A percentile compares a stretch with the other conserved stretches of the same genome.
Evolutionary conservation across 208 protist species (phyloP).

Genomic region (Leishmania aethiopica): DNA sequence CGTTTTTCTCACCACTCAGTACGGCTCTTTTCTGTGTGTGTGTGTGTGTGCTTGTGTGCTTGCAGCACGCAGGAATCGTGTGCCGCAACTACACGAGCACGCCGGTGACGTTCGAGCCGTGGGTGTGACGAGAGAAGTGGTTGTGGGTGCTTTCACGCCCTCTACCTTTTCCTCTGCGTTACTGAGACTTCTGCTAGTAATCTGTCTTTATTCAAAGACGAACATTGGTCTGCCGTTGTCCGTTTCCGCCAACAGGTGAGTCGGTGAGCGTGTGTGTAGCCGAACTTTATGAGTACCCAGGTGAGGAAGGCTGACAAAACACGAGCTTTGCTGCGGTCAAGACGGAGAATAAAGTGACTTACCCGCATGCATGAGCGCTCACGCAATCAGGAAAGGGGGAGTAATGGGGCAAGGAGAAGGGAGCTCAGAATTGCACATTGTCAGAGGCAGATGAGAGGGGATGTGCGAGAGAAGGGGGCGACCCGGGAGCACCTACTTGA

Average conservation of each 20-base stretch:
- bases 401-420: too few species aligned
- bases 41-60: background rate
- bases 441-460: too few species aligned
- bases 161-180: background rate
- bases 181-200: background rate
- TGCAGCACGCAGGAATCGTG: background rate
- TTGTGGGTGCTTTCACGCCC: background rate
- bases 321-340: background rate
- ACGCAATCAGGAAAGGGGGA: background rate
- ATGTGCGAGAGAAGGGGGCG: too few species aligned
- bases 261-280: background rate
- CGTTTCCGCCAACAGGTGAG: background rate
- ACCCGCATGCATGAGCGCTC: background rate
- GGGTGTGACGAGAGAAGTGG: background rate
- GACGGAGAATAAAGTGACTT: background rate
- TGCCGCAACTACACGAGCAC: background rate
- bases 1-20: background rate
- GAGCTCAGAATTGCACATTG: too few species aligned
- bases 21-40: background rate
- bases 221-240: background rate
- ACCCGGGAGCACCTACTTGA: too few species aligned
- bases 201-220: background rate
- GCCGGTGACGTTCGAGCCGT: background rate
- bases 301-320: background rate
- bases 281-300: background rate